Base-by-base conservation (phyloP, 2,329 filamentous ascomycete genomes). In the Teratosphaeria nubilosa region DNA sequence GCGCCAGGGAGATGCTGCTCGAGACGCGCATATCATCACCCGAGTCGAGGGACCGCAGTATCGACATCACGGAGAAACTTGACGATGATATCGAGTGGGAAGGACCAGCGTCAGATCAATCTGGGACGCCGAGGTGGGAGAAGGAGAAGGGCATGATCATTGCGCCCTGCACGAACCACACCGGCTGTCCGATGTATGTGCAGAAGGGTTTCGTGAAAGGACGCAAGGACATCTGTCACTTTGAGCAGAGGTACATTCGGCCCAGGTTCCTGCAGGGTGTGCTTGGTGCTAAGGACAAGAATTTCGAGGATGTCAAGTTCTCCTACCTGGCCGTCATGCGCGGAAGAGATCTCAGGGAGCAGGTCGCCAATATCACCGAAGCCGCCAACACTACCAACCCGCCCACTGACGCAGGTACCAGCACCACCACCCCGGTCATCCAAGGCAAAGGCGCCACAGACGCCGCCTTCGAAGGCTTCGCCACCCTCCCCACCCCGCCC, bases 281-380 rank as follows among this genome's bases (percentile, higher is more conserved):
- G 53, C 76, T 95, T 22, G 82, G 84, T 20, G 84, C 82, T 25
- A 79, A 74, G 61, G 82, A 86, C 65, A 83, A 83, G 62, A 96
- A 95, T 70, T 88, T 95, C 69, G 92, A 96, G 70, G 91, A 97
- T 68, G 82, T 96, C 14, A 82, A 90, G 66, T 99, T 91, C 74
- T 95, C 89, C 70, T 99, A 96, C 71, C 70, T 99, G 14, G 88
- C 88, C 3, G 82, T 97, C 20, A 88, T 90, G 68, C 86, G 91
- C 22, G 94, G 94, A 6, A 78, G 83, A 11, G 79, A 86, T 67
- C 74, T 80, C 4, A 80, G 84, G 10, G 65, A 68, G 6, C 60
- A 69, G 0, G 24, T 37, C 25, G 37, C 24, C 14, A 24, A 31
- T 45, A 31, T 30, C 2, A 30, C 16, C 13, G 53, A n/a, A n/a